phyloP scores from a whole-genome alignment of 768 basidiomycete species.

The Nidula microcarpa region DNA sequence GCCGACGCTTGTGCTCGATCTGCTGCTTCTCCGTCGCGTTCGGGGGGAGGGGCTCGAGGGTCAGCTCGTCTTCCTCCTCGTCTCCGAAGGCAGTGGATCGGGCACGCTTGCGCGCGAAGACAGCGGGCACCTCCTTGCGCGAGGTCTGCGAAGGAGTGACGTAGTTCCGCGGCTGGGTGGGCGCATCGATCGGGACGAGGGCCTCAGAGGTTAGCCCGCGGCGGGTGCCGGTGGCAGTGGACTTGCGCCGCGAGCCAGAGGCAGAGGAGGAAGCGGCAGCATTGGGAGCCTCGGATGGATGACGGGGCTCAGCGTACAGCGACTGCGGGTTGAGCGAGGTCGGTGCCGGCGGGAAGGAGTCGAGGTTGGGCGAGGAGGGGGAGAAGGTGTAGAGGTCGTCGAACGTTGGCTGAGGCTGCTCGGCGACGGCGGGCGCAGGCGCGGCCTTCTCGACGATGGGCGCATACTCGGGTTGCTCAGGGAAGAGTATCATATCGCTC shows the following conservation, averaged over 20 bases:
- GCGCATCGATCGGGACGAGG: constrained; percentile 70
- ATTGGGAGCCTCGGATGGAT: neutral
- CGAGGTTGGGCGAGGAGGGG: constrained; percentile 22
- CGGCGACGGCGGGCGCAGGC: neutral
- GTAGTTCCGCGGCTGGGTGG: constrained; percentile 71
- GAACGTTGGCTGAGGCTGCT: constrained; percentile 8
- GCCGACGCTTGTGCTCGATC: constrained; percentile 75
- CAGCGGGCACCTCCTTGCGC: constrained; percentile 66
- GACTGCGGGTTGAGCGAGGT: neutral
- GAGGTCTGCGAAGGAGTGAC: constrained; percentile 65
- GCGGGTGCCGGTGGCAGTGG: constrained; percentile 59
- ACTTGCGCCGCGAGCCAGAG: constrained; percentile 20
- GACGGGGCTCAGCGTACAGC: neutral
- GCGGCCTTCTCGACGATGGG: too few species aligned
- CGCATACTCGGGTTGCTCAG: constrained; percentile 5
- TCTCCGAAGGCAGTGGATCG: constrained; percentile 40
- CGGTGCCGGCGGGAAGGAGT: neutral
- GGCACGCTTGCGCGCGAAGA: constrained; percentile 63
- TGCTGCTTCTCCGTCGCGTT: constrained; percentile 52
- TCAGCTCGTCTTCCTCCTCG: constrained; percentile 49
- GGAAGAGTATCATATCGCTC: neutral
- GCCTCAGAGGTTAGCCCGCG: constrained; percentile 60
- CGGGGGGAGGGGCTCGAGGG: constrained; percentile 26
- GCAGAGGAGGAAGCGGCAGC: neutral
- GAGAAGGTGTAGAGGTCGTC: constrained; percentile 42